phyloP scores from a whole-genome alignment of 306 rosid species.

The Quercus robur region DNA sequence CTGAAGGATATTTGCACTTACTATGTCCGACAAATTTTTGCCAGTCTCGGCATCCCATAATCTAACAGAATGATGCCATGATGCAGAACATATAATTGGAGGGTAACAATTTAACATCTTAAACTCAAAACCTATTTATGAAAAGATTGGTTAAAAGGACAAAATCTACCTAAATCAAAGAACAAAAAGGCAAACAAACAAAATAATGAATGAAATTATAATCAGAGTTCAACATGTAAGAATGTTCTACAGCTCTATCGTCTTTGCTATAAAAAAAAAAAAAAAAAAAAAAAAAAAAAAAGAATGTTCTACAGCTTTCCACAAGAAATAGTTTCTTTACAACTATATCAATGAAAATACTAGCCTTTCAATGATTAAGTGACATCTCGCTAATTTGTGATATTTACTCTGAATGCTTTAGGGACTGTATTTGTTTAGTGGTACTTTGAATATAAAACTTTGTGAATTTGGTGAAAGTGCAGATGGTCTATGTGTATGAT shows the following conservation, averaged over 20 bases:
- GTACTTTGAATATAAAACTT: not conserved
- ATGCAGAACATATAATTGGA: constrained; percentile 43
- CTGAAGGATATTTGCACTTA: constrained; percentile 33
- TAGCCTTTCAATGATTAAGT: not conserved
- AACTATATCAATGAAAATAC: not conserved
- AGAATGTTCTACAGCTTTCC: not conserved
- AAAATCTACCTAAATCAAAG: not conserved
- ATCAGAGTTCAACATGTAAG: not conserved
- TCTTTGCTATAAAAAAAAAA: too few relatives aligned
- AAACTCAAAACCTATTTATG: not conserved
- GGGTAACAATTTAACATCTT: not conserved
- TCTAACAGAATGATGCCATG: constrained; percentile 89
- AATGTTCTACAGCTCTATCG: not conserved
- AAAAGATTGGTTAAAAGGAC: not conserved
- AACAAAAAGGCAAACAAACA: not conserved
- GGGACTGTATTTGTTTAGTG: too few relatives aligned
- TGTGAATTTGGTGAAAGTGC: too few relatives aligned
- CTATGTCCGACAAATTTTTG: constrained; percentile 52
- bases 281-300: too few relatives aligned
- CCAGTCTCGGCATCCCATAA: constrained; percentile 85
- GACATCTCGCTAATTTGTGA: not conserved
- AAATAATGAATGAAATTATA: not conserved
- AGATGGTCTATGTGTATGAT: too few relatives aligned
- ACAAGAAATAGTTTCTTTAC: not conserved
- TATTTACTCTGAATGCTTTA: too few relatives aligned